Conservation (phyloP, 2,329 filamentous ascomycete genomes). For the Fusarium sp. region DNA sequence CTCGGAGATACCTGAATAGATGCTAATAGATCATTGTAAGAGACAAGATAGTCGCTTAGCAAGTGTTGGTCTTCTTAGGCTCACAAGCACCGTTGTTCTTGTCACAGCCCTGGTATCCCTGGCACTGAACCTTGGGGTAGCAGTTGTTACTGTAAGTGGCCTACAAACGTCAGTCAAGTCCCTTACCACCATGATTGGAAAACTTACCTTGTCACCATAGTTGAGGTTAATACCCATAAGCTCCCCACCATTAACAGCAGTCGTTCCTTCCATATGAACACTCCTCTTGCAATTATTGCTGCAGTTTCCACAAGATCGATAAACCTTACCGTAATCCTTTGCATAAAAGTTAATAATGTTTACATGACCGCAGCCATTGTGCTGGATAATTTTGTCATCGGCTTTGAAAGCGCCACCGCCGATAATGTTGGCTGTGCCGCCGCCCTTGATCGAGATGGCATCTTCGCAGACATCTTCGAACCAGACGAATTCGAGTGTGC, state of each 20-base stretch:
- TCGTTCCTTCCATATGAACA: conserved; percentile 58
- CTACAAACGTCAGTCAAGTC: too few species aligned
- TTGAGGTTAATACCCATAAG: conserved; percentile 59
- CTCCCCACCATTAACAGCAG: conserved; percentile 56
- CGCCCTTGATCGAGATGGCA: conserved; percentile 36
- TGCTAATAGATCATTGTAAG: too few species aligned
- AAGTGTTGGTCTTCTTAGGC: conserved; percentile 38
- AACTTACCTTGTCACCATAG: too few species aligned
- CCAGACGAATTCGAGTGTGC: conserved; percentile 61
- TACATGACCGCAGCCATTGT: conserved; percentile 60
- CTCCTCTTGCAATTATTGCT: conserved; percentile 54
- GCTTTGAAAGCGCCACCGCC: conserved; percentile 60
- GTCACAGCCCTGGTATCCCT: conserved; percentile 49
- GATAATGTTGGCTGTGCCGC: conserved; percentile 54
- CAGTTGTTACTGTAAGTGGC: conserved; percentile 50
- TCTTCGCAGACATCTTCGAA: conserved; percentile 61
- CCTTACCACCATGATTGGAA: too few species aligned
- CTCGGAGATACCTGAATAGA: too few species aligned
- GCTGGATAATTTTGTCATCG: conserved; percentile 60
- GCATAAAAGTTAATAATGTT: conserved; percentile 54
- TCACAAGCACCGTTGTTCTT: conserved; percentile 48
- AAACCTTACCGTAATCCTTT: conserved; percentile 60
- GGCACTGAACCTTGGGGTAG: conserved; percentile 46
- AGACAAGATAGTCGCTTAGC: background rate
- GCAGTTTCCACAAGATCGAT: conserved; percentile 46